phyloP scores from a whole-genome alignment of 1,284 basidiomycete species.

The Coniophora puteana region DNA sequence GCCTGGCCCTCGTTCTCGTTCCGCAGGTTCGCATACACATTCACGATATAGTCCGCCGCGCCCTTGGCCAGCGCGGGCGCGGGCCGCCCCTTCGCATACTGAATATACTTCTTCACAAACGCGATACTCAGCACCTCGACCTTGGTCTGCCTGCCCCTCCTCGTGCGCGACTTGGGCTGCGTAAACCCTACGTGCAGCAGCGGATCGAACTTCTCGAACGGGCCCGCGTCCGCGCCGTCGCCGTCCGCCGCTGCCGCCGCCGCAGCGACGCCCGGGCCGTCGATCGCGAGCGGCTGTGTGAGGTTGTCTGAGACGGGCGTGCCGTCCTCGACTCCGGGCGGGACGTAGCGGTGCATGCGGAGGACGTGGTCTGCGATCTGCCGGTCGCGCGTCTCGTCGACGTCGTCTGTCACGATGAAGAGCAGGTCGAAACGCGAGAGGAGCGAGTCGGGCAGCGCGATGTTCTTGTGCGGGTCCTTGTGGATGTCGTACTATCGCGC shows the following conservation, averaged over 20 bases:
- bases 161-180: constrained; percentile 50
- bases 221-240: constrained; percentile 60
- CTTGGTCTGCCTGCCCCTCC: constrained; percentile 59
- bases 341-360: constrained; percentile 95
- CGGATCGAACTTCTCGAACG: constrained; percentile 97
- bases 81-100: constrained; percentile 91
- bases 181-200: constrained; percentile 86
- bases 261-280: constrained; percentile 61
- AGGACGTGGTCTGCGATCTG: constrained; percentile 97
- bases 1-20: constrained; percentile 87
- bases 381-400: constrained; percentile 92
- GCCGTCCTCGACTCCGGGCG: constrained; percentile 95
- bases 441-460: constrained; percentile 96
- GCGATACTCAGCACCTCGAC: constrained; percentile 88
- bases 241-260: constrained; percentile 41
- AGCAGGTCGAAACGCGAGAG: constrained; percentile 99
- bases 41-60: constrained; percentile 92
- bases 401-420: constrained; percentile 98
- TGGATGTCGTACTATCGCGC: constrained; percentile 97
- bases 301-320: constrained; percentile 87
- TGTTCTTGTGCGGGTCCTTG: constrained; percentile 99
- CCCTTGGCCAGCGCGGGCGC: constrained; percentile 88
- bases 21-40: constrained; percentile 88
- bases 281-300: constrained; percentile 83
- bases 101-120: constrained; percentile 99